These are phyloP conservation scores for Musa troglodytarum DNA, from an alignment of 176 grass and related monocot species.

Conservation along the genomic window DNA sequence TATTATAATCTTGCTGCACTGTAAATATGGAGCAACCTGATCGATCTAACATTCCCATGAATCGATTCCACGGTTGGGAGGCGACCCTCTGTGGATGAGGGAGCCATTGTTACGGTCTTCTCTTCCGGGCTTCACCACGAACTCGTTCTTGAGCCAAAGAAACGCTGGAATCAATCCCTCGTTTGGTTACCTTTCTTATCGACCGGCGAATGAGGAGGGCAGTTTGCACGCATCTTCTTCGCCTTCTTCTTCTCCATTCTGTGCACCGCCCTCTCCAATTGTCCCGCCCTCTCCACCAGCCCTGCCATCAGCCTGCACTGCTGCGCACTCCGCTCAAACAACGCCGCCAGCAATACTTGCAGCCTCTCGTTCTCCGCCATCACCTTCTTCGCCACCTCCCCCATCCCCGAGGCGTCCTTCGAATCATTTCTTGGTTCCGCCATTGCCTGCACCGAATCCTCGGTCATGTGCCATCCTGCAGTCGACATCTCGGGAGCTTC, in stretches of 20 bases:
- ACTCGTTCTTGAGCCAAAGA: too few relatives aligned
- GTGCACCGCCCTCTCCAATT: conserved; percentile 37
- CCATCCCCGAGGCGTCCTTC: background rate
- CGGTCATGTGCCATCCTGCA: background rate
- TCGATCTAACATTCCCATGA: too few relatives aligned
- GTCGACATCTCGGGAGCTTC: too few relatives aligned
- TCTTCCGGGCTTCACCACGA: too few relatives aligned
- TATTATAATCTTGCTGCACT: too few relatives aligned
- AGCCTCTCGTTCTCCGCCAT: conserved; percentile 23
- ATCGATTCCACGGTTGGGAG: too few relatives aligned
- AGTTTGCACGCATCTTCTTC: background rate
- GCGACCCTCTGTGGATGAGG: too few relatives aligned
- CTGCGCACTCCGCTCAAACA: conserved; percentile 42
- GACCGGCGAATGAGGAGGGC: background rate
- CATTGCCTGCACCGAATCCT: background rate
- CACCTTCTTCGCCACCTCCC: conserved; percentile 43
- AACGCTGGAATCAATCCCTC: background rate
- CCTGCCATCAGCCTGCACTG: conserved; percentile 43
- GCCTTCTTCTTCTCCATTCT: conserved; percentile 27
- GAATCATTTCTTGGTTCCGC: background rate
- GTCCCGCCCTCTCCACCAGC: conserved; percentile 34
- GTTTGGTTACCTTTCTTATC: background rate
- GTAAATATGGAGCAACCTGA: too few relatives aligned
- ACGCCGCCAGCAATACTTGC: conserved; percentile 20
- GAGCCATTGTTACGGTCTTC: too few relatives aligned